phyloP scores from a whole-genome alignment of 495 filamentous ascomycete species.

The Penicillium cataractarum region DNA sequence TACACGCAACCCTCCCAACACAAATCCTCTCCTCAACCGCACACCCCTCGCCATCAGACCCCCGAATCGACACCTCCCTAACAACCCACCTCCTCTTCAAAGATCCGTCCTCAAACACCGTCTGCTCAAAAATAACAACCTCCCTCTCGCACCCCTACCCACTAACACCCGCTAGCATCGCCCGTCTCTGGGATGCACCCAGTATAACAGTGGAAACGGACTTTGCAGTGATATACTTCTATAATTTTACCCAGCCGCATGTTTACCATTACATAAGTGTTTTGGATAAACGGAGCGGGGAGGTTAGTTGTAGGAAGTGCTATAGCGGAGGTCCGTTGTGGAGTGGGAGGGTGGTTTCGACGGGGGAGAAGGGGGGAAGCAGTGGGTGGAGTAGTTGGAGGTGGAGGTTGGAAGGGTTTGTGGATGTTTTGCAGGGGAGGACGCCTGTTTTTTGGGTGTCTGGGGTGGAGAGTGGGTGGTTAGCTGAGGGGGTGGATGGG shows the following conservation, averaged over 20 bases:
- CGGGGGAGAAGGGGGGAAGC: neutral
- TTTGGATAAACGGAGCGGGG: neutral
- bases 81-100: neutral
- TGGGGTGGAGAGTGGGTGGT: neutral
- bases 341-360: neutral
- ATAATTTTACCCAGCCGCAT: neutral
- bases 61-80: neutral
- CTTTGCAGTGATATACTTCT: neutral
- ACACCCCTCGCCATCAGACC: neutral
- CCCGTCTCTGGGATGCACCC: neutral
- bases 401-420: neutral
- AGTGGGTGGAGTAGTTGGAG: neutral
- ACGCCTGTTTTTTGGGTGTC: neutral
- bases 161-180: neutral
- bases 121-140: neutral
- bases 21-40: neutral
- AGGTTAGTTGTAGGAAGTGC: neutral
- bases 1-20: neutral
- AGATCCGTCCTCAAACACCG: neutral
- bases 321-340: neutral
- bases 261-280: neutral
- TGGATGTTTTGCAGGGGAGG: neutral
- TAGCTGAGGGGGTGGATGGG: neutral
- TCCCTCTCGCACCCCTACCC: neutral
- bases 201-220: neutral